Base-by-base conservation (phyloP, 306 rosid species). In the Astragalus glycyphyllos region DNA sequence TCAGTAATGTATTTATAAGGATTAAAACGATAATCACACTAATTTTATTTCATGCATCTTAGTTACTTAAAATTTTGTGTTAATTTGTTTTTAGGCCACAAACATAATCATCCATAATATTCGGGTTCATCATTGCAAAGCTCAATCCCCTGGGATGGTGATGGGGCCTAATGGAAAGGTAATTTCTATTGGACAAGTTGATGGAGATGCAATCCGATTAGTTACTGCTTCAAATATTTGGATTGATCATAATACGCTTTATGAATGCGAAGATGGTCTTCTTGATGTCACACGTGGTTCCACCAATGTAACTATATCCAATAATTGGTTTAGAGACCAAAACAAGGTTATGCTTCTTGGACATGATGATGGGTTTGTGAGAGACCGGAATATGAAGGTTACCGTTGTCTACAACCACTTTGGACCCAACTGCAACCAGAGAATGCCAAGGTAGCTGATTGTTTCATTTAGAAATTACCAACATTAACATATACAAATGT, bases 291-390 rank as follows among this genome's bases (percentile, higher is more conserved):
- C 80, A 1, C 58, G 72, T 1, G 80, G 80, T 69, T 82, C 80
- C n/a, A 82, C 75, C 11, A 8, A 78, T 31, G 80, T 82, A 7
- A 77, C 82, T 4, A 0, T 78, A 60, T 77, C 82, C 38, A 82
- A 69, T 48, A 82, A 78, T 2, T 73, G 83, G 80, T 78, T 82
- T 4, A 49, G 57, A 78, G 9, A 69, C 6, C 80, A 82, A 58
- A 8, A 82, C 44, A 82, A 78, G 5, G 83, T 82, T 35, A 82
- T 82, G 83, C 78, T 82, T 69, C 83, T 82, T 17, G 77, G 83
- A 0, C 80, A 82, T n/a, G 83, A 82, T 38, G 83, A 77, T 57
- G 80, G 77, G 0, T 77, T 77, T 47, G 44, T 51, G 0, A 82
- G 80, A 58, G 85, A 77, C 31, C 42, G 12, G 2, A 73, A 77